These are phyloP conservation scores for Apiotrichum montevideense DNA, from an alignment of 1,284 basidiomycete genomes.

Conservation along the genomic window DNA sequence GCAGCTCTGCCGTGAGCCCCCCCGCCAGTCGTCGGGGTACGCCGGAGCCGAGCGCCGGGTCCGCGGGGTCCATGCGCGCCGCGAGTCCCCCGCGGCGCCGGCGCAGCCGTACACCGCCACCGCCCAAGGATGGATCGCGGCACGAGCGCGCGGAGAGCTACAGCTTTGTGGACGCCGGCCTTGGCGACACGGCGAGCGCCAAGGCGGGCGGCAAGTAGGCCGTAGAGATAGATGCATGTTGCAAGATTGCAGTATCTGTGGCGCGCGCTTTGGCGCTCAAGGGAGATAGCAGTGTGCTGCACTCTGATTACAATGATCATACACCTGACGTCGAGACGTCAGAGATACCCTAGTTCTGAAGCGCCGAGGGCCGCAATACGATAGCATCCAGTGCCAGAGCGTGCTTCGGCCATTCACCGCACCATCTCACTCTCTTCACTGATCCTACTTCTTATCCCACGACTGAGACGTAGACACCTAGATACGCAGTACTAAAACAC, in stretches of 20 bases:
- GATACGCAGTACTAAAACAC: background rate
- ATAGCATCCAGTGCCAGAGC: too few species aligned
- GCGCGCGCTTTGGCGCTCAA: too few species aligned
- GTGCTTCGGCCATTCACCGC: too few species aligned
- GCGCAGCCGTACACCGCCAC: background rate
- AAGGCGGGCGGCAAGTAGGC: background rate
- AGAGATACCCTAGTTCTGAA: too few species aligned
- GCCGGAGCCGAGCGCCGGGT: background rate
- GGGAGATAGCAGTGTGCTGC: too few species aligned
- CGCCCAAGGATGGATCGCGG: background rate
- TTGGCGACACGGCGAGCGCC: constrained; percentile 10
- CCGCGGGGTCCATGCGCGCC: background rate
- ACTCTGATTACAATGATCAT: too few species aligned
- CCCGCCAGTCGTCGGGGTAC: background rate
- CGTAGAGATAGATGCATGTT: background rate
- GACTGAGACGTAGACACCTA: background rate
- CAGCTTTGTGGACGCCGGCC: constrained; percentile 10
- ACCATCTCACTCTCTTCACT: too few species aligned
- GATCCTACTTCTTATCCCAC: background rate
- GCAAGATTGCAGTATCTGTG: background rate
- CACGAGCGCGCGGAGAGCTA: constrained; percentile 15
- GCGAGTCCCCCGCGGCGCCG: background rate
- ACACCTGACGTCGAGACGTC: too few species aligned
- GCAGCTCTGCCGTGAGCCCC: background rate
- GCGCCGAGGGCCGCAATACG: too few species aligned